phyloP scores from a whole-genome alignment of 768 basidiomycete species.

The Rossbeevera mucosa region DNA sequence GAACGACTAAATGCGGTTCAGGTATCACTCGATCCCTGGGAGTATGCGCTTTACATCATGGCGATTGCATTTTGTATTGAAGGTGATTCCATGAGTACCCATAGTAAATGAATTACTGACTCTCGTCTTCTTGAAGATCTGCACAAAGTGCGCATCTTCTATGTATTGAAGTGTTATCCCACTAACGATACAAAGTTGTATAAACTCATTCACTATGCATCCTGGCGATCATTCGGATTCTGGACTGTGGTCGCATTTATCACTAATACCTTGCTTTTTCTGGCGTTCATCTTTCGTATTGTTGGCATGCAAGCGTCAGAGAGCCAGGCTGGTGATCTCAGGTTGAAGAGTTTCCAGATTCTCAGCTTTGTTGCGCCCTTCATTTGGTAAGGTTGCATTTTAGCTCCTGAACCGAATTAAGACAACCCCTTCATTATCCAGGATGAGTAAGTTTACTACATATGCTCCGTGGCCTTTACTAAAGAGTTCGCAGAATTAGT shows the following conservation, averaged over 20 bases:
- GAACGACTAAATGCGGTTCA: constrained; percentile 59
- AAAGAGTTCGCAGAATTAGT: constrained; percentile 51
- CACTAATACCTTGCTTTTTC: constrained; percentile 67
- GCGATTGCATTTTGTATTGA: constrained; percentile 73
- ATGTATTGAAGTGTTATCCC: background rate
- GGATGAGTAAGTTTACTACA: constrained; percentile 67
- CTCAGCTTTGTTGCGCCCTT: constrained; percentile 85
- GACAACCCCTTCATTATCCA: constrained; percentile 24
- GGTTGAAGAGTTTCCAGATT: constrained; percentile 78
- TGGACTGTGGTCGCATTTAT: constrained; percentile 69
- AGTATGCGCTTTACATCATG: constrained; percentile 75
- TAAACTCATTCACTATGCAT: constrained; percentile 67
- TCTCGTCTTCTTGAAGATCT: constrained; percentile 16
- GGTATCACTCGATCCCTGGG: constrained; percentile 69
- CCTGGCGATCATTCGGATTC: constrained; percentile 78
- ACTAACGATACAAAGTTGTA: constrained; percentile 46
- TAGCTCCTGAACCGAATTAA: background rate
- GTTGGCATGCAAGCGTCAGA: constrained; percentile 42
- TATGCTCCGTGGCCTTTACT: background rate
- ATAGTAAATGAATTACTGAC: constrained; percentile 37
- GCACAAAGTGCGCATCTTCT: constrained; percentile 16
- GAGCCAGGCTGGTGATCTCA: constrained; percentile 36
- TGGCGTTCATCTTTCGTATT: constrained; percentile 73
- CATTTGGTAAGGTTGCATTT: constrained; percentile 59
- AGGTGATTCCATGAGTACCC: constrained; percentile 43